phyloP scores from a whole-genome alignment of 148 eudicot species.

The Silene conica region DNA sequence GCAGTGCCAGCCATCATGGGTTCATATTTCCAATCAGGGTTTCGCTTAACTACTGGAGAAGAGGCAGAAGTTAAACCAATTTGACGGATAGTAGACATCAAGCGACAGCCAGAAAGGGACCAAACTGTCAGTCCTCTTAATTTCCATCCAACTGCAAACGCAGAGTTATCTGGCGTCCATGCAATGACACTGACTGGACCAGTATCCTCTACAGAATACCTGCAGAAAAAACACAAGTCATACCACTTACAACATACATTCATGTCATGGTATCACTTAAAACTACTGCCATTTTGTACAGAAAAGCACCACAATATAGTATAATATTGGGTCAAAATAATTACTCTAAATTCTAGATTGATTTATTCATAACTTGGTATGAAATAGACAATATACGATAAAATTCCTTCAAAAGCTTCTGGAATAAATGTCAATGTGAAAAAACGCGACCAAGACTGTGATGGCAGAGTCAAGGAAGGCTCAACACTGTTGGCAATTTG shows the following conservation, averaged over 20 bases:
- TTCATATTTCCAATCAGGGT: slow-evolving; percentile 66
- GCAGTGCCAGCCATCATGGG: slow-evolving; percentile 91
- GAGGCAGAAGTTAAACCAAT: slow-evolving; percentile 74
- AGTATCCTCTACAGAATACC: slow-evolving; percentile 84
- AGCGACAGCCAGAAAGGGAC: slow-evolving; percentile 98
- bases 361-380: no score
- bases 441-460: no score
- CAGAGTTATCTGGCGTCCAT: slow-evolving; percentile 96
- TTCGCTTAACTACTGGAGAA: slow-evolving; percentile 79
- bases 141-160: slow-evolving; percentile 99
- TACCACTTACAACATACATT: slow-evolving; percentile 1
- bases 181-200: slow-evolving; percentile 88
- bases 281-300: not conserved
- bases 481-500: no score
- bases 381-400: no score
- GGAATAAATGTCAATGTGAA: no score
- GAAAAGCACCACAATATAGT: no score
- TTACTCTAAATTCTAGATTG: no score
- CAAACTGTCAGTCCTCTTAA: slow-evolving; percentile 91
- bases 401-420: no score
- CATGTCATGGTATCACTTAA: slow-evolving; percentile 5
- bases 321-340: no score
- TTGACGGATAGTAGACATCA: slow-evolving; percentile 97
- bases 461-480: no score
- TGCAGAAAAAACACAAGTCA: slow-evolving; percentile 32